Base-by-base conservation (phyloP, 2,329 filamentous ascomycete species). In the Trichoderma sp. region DNA sequence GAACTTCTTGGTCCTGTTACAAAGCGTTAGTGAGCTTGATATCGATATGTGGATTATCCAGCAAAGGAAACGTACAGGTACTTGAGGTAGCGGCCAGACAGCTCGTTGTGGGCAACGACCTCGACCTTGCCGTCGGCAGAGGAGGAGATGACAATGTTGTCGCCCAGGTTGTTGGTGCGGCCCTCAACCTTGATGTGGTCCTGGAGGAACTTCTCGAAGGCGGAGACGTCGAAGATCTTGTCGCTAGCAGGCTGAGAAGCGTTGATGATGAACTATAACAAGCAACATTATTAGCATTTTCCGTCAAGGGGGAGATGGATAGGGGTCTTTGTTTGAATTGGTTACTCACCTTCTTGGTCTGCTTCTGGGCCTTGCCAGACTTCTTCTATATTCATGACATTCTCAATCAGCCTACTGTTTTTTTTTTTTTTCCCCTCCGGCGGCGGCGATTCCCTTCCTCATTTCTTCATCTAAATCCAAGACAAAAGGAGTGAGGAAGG, bases 151-250 rank as follows among this genome's bases (percentile, higher is more conserved):
- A 89, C 86, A 81, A 99, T 90, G 82, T 87, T 89, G 81, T 98
- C 96, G 82, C 96, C 96, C 77, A 99, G 92, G 91, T 99, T 98
- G 79, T 94, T 94, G 81, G 95, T 94, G 82, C 94, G 95, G 87
- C 95, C 95, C 77, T 97, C 96, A 78, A 99, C 94, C 93, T 99
- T 99, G 91, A 99, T 97, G 87, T 92, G 94, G 86, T 98, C 96
- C 89, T 97, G 94, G 74, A 99, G 92, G 92, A 99, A 99, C 91
- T 98, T 98, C 88, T 97, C 94, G 84, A 99, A 99, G 77, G 94
- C 94, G 79, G 92, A 90, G 83, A 97, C 91, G 84, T 99, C 96
- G 90, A 99, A 98, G 90, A 99, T 99, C 91, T 98, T 98, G 90
- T 99, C 96, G 87, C 90, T 92, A 78, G 94, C 94, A 79, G 96